Evolutionary conservation across 352 stramenopile genomes (phyloP).

Genomic region (Thraustochytrium striatum): DNA sequence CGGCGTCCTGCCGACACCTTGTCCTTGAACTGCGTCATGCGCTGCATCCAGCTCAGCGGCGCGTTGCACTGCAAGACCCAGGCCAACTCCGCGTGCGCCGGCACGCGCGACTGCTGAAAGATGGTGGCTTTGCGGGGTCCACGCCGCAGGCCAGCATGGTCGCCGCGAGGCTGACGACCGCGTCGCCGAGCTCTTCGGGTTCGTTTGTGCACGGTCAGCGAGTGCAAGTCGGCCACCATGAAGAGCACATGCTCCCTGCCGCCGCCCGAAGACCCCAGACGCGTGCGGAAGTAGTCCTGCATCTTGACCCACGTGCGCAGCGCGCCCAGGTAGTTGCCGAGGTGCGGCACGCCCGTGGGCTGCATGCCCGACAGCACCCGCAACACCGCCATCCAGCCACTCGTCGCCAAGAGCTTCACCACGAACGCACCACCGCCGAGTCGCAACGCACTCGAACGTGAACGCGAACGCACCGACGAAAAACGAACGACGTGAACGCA

Average conservation of each 20-base stretch:
- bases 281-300: slow-evolving; percentile 60
- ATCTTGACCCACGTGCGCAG: slow-evolving; percentile 95
- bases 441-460: too few relatives aligned
- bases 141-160: slow-evolving; percentile 88
- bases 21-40: slow-evolving; percentile 99
- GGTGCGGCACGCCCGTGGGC: slow-evolving; percentile 92
- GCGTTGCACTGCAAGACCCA: slow-evolving; percentile 96
- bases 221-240: slow-evolving; percentile 68
- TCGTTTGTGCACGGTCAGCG: slow-evolving; percentile 94
- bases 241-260: slow-evolving; percentile 57
- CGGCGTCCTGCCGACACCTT: slow-evolving; percentile 84
- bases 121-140: slow-evolving; percentile 68
- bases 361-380: slow-evolving; percentile 93
- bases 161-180: slow-evolving; percentile 80
- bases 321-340: slow-evolving; percentile 98
- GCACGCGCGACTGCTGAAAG: slow-evolving; percentile 68
- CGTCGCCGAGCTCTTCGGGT: slow-evolving; percentile 72
- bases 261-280: slow-evolving; percentile 32
- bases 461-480: too few relatives aligned
- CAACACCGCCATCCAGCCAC: slow-evolving; percentile 38
- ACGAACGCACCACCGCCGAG: too few relatives aligned
- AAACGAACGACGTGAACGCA: too few relatives aligned
- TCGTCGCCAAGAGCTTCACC: too few relatives aligned
- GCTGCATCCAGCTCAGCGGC: slow-evolving; percentile 93
- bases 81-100: slow-evolving; percentile 85